Percentiles rank a stretch among this genome's conserved stretches.
These are phyloP conservation scores for Penicillium malachiteum DNA, from an alignment of 495 filamentous ascomycete genomes.

Conservation along the genomic window DNA sequence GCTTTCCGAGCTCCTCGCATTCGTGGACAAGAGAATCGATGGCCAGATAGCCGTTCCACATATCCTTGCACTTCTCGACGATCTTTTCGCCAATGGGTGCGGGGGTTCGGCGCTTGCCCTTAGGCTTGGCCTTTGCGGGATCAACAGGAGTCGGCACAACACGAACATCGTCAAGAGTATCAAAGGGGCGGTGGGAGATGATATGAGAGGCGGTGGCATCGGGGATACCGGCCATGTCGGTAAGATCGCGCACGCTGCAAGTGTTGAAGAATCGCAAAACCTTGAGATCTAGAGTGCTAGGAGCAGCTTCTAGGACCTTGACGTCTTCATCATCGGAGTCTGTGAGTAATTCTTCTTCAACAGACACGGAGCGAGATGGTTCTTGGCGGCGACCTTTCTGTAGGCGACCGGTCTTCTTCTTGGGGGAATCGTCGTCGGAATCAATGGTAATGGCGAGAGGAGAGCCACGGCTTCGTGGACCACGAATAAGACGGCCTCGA, in stretches of 20 bases:
- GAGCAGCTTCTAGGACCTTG: slow-evolving; percentile 37
- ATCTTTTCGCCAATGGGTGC: slow-evolving; percentile 67
- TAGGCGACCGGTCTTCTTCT: slow-evolving; percentile 50
- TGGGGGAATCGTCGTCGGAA: slow-evolving; percentile 30
- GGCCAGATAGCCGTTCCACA: slow-evolving; percentile 72
- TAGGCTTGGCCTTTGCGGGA: slow-evolving; percentile 47
- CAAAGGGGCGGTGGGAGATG: slow-evolving; percentile 68
- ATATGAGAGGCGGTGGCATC: slow-evolving; percentile 65
- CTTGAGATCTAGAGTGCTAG: slow-evolving; percentile 49
- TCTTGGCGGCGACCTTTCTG: slow-evolving; percentile 57
- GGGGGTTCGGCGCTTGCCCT: slow-evolving; percentile 44
- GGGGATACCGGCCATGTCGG: slow-evolving; percentile 72
- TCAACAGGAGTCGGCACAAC: slow-evolving; percentile 51
- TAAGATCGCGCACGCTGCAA: slow-evolving; percentile 67
- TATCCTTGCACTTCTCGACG: slow-evolving; percentile 68
- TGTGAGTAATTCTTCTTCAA: slow-evolving; percentile 31
- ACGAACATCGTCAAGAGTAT: slow-evolving; percentile 59
- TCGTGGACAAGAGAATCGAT: slow-evolving; percentile 74
- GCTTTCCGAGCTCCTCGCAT: slow-evolving; percentile 69
- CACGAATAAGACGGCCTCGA: slow-evolving; percentile 41
- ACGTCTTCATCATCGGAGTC: slow-evolving; percentile 60
- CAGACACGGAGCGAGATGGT: slow-evolving; percentile 41
- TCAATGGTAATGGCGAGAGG: slow-evolving; percentile 16
- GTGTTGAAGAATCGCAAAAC: slow-evolving; percentile 83
- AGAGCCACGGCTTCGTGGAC: slow-evolving; percentile 32